Evolutionary conservation across 2,329 filamentous ascomycete species (phyloP), one percentile per base, ranked within the genome.

Genomic region (Aspergillus ruber): DNA sequence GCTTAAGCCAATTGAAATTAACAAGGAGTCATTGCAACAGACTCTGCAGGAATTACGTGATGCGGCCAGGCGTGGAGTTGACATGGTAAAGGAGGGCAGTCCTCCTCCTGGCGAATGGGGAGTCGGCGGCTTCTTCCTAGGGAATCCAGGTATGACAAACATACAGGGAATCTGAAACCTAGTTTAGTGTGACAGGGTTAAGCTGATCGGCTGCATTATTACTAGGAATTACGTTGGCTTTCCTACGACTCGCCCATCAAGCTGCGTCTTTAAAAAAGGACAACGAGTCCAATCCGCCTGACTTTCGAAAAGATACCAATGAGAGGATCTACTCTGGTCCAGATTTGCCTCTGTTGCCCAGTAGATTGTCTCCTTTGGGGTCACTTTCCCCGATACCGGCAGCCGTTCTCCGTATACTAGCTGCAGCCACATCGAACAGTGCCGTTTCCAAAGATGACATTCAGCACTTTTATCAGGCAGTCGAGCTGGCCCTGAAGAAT

Each of bases 191-290:
- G 25, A 29, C 9, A 29, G 25, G 9, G 25, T 12, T 17, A 15
- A 36, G 33, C 36, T 39, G 36, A 20, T 4, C 5, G 10, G 3
- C 36, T 18, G 17, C 17, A 18, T 39, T 6, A 1, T 8, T 1
- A 6, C 21, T 48, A 69, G 69, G 69, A 10, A 56, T 68, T 41
- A 60, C 63, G 32, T 55, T 70, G 40, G 57, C 65, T 38, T 68
- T 69, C 42, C 56, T 70, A 10, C 66, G 69, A n/a, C 58, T 71
- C 13, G 59, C 62, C 9, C 64, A 62, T 18, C 68, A 71, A 49
- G 58, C 56, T 4, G 43, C 54, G 10, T 60, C 59, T 8, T 43
- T 71, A 13, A 47, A 40, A 1, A 50, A 54, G 10, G 23, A 35
- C 6, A 40, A 46, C 3, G 35, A 51, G 21, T 5, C 21, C 18